Base-by-base conservation (phyloP, 2,329 filamentous ascomycete genomes). In the Chalara sp. region DNA sequence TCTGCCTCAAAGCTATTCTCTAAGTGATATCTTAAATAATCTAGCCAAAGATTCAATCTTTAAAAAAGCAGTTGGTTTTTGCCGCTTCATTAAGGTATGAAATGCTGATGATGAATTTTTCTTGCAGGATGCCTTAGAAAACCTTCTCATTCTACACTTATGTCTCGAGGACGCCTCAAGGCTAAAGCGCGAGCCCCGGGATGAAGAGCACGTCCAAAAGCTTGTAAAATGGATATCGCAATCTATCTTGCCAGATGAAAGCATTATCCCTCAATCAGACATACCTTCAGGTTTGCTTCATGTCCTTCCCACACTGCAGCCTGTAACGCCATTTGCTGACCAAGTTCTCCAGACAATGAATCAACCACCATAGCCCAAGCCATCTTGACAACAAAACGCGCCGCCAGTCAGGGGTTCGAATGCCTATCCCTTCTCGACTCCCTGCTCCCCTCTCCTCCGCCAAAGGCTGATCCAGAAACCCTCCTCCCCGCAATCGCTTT, bases 401-500 rank as follows among this genome's bases (percentile, higher is more conserved):
- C 53, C 48, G 55, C 51, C 6, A 48, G 21, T 6, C 31, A 59
- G 1, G 57, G 59, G 4, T 49, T 65, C 1, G 31, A 46, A 6
- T 50, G 46, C 11, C 53, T 63, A 1, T 31, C 44, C 11, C 35
- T 33, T 13, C 43, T 51, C 7, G 4, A 13, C 33, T 30, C n/a
- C 51, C 54, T 37, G 37, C 29, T 12, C 1, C 7, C 35, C 43
- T 5, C 39, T 12, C 11, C 31, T 5, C 47, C 11, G 32, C 46
- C 7, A 35, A 29, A 13, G 12, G 13, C 37, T 37, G 8, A 39
- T 31, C 32, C 47, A 6, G n/a, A 53, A 1, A 51, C 63, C 3
- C 51, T 72, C 1, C 54, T 68, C 47, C 65, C 66, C 4, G 47
- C 71, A 5, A 55, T 69, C 8, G 63, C 67, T 1, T 68, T 68